Percentiles rank a stretch among this genome's conserved stretches.
Evolutionary conservation across 805 yeast genomes (phyloP).

Genomic region (Saccharomycodes ludwigii): DNA sequence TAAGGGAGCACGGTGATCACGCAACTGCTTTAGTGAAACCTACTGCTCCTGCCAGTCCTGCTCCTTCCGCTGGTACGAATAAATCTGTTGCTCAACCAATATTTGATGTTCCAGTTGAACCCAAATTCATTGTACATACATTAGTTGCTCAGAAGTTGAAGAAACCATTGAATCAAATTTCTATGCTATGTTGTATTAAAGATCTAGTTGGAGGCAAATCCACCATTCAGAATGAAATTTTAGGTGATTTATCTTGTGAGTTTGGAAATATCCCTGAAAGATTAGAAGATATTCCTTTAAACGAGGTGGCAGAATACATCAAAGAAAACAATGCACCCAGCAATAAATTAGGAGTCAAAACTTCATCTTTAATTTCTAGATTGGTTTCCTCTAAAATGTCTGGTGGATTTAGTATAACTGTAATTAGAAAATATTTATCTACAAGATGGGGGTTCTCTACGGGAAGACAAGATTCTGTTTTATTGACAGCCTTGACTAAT

Average conservation of each 20-base stretch:
- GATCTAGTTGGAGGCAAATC: constrained; percentile 97
- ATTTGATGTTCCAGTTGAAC: constrained; percentile 81
- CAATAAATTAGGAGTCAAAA: constrained; percentile 89
- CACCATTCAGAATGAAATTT: constrained; percentile 30
- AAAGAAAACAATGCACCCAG: constrained; percentile 67
- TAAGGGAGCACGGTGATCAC: constrained; percentile 20
- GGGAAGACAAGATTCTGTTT: constrained; percentile 89
- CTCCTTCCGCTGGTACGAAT: constrained; percentile 51
- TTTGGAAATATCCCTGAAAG: constrained; percentile 5
- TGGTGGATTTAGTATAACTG: constrained; percentile 92
- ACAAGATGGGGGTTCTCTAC: constrained; percentile 84
- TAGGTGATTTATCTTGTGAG: constrained; percentile 9
- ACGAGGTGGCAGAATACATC: no score
- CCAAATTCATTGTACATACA: constrained; percentile 69
- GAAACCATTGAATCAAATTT: constrained; percentile 73
- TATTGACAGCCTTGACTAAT: constrained; percentile 69
- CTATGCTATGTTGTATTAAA: constrained; percentile 76
- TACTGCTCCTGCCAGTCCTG: constrained; percentile 44
- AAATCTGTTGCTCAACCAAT: constrained; percentile 73
- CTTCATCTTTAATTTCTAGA: constrained; percentile 79
- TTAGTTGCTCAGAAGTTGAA: constrained; percentile 91
- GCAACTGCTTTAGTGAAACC: constrained; percentile 42
- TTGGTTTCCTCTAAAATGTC: constrained; percentile 97
- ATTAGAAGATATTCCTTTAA: constrained; percentile 8
- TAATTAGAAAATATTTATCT: constrained; percentile 85